These are phyloP conservation scores for Aspergillus sp. DNA, from an alignment of 2,329 filamentous ascomycete species.

Conservation along the genomic window DNA sequence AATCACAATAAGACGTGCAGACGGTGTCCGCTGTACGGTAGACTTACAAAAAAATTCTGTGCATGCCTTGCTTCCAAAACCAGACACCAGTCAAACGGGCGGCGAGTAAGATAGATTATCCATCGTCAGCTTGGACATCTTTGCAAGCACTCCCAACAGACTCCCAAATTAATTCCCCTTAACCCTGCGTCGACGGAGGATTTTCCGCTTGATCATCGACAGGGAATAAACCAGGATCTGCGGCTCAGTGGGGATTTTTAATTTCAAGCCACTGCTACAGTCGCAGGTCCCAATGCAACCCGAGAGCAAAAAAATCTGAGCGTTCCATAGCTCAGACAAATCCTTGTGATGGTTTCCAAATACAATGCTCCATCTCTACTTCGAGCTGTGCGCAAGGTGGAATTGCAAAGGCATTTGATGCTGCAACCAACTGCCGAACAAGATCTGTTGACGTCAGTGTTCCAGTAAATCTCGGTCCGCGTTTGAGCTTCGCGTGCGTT, in stretches of 20 bases:
- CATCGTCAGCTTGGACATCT: neutral
- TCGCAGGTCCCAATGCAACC: neutral
- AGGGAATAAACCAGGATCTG: slow-evolving; percentile 11
- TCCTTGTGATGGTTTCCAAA: no score
- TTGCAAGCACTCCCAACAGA: neutral
- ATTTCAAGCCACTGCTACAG: neutral
- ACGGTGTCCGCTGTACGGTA: neutral
- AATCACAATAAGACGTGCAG: neutral
- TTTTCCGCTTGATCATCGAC: slow-evolving; percentile 6
- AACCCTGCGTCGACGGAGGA: neutral
- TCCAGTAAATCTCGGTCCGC: neutral
- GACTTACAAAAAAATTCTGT: no score
- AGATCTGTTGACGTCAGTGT: slow-evolving; percentile 4
- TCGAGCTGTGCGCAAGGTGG: neutral
- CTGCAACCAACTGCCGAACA: neutral
- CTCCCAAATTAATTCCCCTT: neutral
- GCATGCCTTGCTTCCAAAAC: neutral
- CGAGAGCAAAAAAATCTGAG: neutral
- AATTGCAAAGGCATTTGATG: neutral
- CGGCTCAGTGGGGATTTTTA: slow-evolving; percentile 9
- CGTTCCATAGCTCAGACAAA: no score
- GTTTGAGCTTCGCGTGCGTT: slow-evolving; percentile 3
- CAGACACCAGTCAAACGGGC: neutral
- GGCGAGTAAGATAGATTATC: neutral
- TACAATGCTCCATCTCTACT: no score